These are phyloP conservation scores for Penicillium soppii DNA, from an alignment of 495 filamentous ascomycete genomes.

Conservation along the genomic window DNA sequence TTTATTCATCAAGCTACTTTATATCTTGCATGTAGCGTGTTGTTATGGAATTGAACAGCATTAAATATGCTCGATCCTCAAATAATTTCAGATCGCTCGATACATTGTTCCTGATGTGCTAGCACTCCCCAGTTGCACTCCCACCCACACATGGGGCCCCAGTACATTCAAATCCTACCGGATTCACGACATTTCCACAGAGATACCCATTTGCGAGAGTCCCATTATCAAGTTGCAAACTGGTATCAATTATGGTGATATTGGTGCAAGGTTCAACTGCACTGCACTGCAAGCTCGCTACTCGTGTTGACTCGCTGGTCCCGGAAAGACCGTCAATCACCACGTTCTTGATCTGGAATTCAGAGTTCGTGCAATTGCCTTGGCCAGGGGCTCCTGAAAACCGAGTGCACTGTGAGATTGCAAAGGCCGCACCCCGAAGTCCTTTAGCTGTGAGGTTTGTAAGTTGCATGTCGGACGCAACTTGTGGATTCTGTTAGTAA, in stretches of 20 bases:
- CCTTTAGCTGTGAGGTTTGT: slow-evolving; percentile 21
- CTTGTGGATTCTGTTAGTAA: neutral
- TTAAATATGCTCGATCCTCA: too few relatives aligned
- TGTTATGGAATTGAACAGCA: too few relatives aligned
- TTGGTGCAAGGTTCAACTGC: slow-evolving; percentile 33
- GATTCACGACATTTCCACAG: slow-evolving; percentile 33
- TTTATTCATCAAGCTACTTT: neutral
- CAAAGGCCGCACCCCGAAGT: slow-evolving; percentile 28
- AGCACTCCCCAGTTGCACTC: slow-evolving; percentile 34
- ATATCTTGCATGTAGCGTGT: too few relatives aligned
- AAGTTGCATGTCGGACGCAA: slow-evolving; percentile 25
- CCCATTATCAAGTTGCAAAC: slow-evolving; percentile 20
- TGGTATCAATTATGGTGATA: slow-evolving; percentile 23
- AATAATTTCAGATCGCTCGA: too few relatives aligned
- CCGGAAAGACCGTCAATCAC: slow-evolving; percentile 23
- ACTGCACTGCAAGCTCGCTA: slow-evolving; percentile 37
- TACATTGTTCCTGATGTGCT: too few relatives aligned
- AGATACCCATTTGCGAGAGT: slow-evolving; percentile 26
- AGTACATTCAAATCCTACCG: slow-evolving; percentile 35
- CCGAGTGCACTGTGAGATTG: slow-evolving; percentile 41
- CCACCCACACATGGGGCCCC: slow-evolving; percentile 28
- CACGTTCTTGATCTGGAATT: slow-evolving; percentile 35
- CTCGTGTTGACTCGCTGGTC: slow-evolving; percentile 21
- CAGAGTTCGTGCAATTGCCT: slow-evolving; percentile 38
- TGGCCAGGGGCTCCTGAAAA: slow-evolving; percentile 31